Percentiles rank a stretch among this genome's conserved stretches.
These are phyloP conservation scores for Coemansia sp. DNA, from an alignment of 192 early-diverging fungal species.

Conservation along the genomic window DNA sequence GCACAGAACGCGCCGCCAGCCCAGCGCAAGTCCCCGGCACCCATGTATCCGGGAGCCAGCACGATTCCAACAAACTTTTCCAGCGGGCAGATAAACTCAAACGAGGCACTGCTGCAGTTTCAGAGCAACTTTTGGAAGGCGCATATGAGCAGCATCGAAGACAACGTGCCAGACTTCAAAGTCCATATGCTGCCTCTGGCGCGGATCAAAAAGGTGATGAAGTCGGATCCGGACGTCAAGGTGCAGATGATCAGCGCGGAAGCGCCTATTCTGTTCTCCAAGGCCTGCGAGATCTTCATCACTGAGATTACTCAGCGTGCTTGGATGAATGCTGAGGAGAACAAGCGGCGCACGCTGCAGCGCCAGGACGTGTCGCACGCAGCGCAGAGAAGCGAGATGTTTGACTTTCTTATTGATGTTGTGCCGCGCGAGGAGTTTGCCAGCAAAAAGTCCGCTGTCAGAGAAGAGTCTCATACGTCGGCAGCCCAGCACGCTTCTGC, in stretches of 20 bases:
- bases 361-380: constrained; percentile 86
- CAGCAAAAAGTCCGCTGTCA: constrained; percentile 21
- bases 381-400: constrained; percentile 86
- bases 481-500: not conserved
- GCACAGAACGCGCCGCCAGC: constrained; percentile 15
- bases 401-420: constrained; percentile 97
- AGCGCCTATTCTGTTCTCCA: constrained; percentile 90
- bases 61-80: constrained; percentile 53
- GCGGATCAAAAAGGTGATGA: constrained; percentile 98
- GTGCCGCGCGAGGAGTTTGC: constrained; percentile 85
- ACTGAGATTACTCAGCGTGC: constrained; percentile 80
- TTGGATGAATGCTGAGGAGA: constrained; percentile 92
- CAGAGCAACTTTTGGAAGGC: constrained; percentile 64
- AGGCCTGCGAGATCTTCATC: constrained; percentile 98
- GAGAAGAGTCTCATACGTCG: not conserved
- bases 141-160: constrained; percentile 62
- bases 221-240: constrained; percentile 94
- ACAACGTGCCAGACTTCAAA: constrained; percentile 83
- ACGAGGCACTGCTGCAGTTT: constrained; percentile 49
- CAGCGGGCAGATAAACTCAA: constrained; percentile 49
- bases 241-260: constrained; percentile 76
- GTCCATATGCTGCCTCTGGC: constrained; percentile 87
- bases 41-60: constrained; percentile 48
- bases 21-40: constrained; percentile 34
- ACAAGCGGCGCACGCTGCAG: constrained; percentile 94